Base-by-base conservation (phyloP, 768 basidiomycete genomes). In the Gymnopilus dilepis region DNA sequence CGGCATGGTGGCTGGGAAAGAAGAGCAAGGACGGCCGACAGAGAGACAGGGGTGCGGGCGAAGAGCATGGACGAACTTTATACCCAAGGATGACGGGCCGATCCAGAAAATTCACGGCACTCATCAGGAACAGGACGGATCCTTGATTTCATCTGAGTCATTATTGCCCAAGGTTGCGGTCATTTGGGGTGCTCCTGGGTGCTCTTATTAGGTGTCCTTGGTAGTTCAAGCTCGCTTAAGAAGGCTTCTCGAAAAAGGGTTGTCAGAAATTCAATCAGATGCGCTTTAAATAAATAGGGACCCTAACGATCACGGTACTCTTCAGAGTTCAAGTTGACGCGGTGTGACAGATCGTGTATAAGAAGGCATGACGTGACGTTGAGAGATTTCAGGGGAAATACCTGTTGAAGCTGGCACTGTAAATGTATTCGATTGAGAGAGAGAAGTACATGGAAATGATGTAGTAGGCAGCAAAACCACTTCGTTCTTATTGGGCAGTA, bases 401-500 rank as follows among this genome's bases (percentile, higher is more conserved):
- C 30, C 28, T 50, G 43, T 47, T 22, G 9, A 7, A 26, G 34
- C 2, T 37, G 15, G 34, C 34, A 9, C 9, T 8, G 15, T 37
- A 24, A 24, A 47, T 9, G 43, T 40, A 37, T 37, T 40, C 24
- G 24, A 55, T 15, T 19, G 24, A 2, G 53, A 40, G 6, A 37
- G n/a, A n/a, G n/a, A n/a, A n/a, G n/a, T n/a, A n/a, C n/a, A n/a
- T n/a, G n/a, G n/a, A n/a, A n/a, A n/a, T n/a, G n/a, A n/a, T n/a
- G n/a, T n/a, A n/a, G n/a, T n/a, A n/a, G n/a, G n/a, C n/a, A 40
- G 26, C 31, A 19, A n/a, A 12, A 37, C 9, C 3, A 31, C 50
- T 17, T 11, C 38, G 12, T 26, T 22, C 15, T 58, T 47, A 65
- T 42, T 67, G 66, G 1, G 58, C 63, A 30, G 66, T 61, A 13